Base-by-base conservation (phyloP, 2,329 filamentous ascomycete genomes). In the Fusarium sp. region DNA sequence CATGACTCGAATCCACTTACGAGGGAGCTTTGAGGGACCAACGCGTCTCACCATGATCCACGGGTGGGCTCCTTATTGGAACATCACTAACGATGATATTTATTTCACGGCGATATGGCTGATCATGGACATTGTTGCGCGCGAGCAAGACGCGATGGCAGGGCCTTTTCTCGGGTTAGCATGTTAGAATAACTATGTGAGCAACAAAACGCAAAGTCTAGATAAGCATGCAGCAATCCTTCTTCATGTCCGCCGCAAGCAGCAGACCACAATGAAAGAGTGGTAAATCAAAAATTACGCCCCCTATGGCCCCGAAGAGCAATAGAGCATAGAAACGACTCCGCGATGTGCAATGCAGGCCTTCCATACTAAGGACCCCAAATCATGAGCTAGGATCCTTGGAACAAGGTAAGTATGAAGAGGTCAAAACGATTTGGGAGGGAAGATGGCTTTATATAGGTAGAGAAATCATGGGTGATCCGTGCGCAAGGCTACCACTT, bases 301-400 rank as follows among this genome's bases (percentile, higher is more conserved):
- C 81, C 78, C 79, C 82, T 79, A 85, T 83, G 84, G 83, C 81
- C 83, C 83, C 84, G 81, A 85, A 85, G 82, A 82, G 81, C 83
- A 85, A 84, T 85, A 78, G 80, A 85, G 80, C 69, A 73, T 74
- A 76, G 79, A 80, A 45, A 77, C 76, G 79, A 83, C 83, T 79
- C 84, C 84, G 81, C 84, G 43, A 79, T 71, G 84, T 86, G 84
- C 84, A 84, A 85, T 86, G 84, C 83, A 86, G 84, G 83, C 80
- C 79, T 81, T 78, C 81, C 79, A 75, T 73, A 76, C 80, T 85
- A 78, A 78, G 74, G 67, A 62, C 73, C 74, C 76, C 78, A 70
- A 79, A 78, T 84, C 82, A 76, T 85, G 84, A 86, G 76, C 83
- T 76, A 77, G 78, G 73, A 68, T 74, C 66, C 72, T 78, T 79